Evolutionary conservation across 257 asterid genomes (phyloP).

Genomic region (Cinchona pubescens): DNA sequence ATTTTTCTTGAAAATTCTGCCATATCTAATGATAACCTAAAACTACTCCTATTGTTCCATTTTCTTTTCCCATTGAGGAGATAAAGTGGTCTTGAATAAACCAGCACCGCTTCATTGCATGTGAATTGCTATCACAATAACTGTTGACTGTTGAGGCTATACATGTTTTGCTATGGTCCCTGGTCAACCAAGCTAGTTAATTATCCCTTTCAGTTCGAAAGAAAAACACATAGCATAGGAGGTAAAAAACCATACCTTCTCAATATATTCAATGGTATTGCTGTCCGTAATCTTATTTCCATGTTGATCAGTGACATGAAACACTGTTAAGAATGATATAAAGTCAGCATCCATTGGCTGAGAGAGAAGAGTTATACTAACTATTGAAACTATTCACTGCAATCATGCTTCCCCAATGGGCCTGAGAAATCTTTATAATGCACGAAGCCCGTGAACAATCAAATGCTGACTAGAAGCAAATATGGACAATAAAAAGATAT

Average conservation of each 20-base stretch:
- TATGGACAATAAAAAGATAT: neutral
- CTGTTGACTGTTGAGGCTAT: constrained; percentile 12
- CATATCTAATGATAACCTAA: neutral
- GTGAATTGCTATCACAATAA: constrained; percentile 8
- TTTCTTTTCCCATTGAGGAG: neutral
- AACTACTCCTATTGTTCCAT: neutral
- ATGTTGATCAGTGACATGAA: constrained; percentile 92
- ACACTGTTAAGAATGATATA: constrained; percentile 52
- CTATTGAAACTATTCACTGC: neutral
- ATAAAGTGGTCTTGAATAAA: constrained; percentile 9
- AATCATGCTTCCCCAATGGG: neutral
- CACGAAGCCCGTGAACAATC: neutral
- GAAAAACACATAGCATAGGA: constrained; percentile 4
- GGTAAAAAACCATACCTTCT: constrained; percentile 53
- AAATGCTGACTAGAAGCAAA: neutral
- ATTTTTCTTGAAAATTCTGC: neutral
- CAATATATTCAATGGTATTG: constrained; percentile 67
- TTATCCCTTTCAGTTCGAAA: constrained; percentile 7
- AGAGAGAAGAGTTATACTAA: neutral
- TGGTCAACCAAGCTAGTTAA: constrained; percentile 18
- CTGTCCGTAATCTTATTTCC: constrained; percentile 74
- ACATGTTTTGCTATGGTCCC: constrained; percentile 10
- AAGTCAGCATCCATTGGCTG: neutral
- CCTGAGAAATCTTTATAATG: neutral
- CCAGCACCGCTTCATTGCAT: constrained; percentile 5